phyloP scores from a whole-genome alignment of 106 monocot genomes.

The Dioscorea alata region DNA sequence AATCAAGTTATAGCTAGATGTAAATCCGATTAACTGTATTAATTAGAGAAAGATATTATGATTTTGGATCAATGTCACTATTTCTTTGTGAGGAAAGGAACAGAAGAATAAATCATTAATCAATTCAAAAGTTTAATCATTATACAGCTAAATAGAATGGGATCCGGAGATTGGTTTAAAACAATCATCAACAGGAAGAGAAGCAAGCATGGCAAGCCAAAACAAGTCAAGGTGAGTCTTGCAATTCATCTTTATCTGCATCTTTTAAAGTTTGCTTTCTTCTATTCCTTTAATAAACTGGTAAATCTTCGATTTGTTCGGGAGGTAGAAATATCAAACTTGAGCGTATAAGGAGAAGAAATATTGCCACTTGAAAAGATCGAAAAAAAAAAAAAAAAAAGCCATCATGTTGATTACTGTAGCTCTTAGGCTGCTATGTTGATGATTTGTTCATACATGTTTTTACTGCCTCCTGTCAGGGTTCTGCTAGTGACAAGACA shows the following conservation, averaged over 20 bases:
- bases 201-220: conserved; percentile 1
- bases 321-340: neutral
- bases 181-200: conserved; percentile 8
- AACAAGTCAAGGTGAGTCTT: neutral
- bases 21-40: neutral
- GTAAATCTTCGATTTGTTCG: neutral
- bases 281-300: neutral
- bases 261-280: neutral
- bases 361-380: neutral
- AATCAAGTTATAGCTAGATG: neutral
- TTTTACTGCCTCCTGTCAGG: conserved; percentile 7
- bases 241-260: neutral
- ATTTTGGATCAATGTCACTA: too few relatives aligned
- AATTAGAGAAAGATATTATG: neutral
- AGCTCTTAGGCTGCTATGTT: neutral
- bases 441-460: neutral
- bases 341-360: neutral
- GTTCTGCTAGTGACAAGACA: conserved; percentile 15
- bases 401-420: neutral
- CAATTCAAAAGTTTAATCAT: neutral
- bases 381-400: neutral
- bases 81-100: too few relatives aligned
- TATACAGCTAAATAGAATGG: conserved; percentile 5
- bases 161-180: conserved; percentile 13
- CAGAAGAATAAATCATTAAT: neutral